phyloP scores from a whole-genome alignment of 495 filamentous ascomycete genomes.

The Schizothecium vesticola region DNA sequence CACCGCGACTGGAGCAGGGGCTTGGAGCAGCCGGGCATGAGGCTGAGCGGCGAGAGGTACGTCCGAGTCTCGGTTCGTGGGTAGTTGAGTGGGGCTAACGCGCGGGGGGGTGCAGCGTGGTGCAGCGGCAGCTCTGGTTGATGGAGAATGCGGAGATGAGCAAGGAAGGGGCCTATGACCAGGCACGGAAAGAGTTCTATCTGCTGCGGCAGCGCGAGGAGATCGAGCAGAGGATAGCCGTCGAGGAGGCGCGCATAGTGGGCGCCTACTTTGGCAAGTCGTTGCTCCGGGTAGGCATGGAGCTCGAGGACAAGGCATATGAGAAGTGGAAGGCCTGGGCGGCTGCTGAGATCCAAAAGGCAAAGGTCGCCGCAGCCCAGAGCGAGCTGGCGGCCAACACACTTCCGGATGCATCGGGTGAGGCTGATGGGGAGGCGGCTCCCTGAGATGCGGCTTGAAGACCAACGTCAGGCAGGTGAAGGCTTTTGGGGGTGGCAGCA shows the following conservation, averaged over 20 bases:
- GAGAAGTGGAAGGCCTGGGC: slow-evolving; percentile 85
- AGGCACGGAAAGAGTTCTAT: slow-evolving; percentile 87
- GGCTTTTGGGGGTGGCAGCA: background rate
- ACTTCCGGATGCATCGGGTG: background rate
- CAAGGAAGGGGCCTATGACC: slow-evolving; percentile 72
- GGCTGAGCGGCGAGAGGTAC: slow-evolving; percentile 81
- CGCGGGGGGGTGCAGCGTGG: slow-evolving; percentile 57
- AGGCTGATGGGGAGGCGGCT: background rate
- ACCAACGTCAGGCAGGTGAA: background rate
- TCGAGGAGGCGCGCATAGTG: slow-evolving; percentile 78
- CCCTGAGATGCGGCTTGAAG: background rate
- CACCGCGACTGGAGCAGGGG: slow-evolving; percentile 71
- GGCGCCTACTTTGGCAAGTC: slow-evolving; percentile 83
- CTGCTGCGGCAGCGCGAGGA: slow-evolving; percentile 73
- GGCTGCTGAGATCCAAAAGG: slow-evolving; percentile 35
- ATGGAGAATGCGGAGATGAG: slow-evolving; percentile 58
- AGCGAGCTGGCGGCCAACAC: background rate
- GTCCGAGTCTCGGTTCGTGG: background rate
- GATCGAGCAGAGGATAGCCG: slow-evolving; percentile 73
- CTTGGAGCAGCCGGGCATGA: slow-evolving; percentile 70
- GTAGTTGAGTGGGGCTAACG: background rate
- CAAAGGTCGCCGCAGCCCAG: slow-evolving; percentile 35
- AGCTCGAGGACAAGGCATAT: slow-evolving; percentile 70
- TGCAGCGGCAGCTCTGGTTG: slow-evolving; percentile 86
- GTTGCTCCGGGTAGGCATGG: slow-evolving; percentile 67